phyloP scores from a whole-genome alignment of 202 grass and related monocot genomes.

The Bolboschoenoplectus hybrid region DNA sequence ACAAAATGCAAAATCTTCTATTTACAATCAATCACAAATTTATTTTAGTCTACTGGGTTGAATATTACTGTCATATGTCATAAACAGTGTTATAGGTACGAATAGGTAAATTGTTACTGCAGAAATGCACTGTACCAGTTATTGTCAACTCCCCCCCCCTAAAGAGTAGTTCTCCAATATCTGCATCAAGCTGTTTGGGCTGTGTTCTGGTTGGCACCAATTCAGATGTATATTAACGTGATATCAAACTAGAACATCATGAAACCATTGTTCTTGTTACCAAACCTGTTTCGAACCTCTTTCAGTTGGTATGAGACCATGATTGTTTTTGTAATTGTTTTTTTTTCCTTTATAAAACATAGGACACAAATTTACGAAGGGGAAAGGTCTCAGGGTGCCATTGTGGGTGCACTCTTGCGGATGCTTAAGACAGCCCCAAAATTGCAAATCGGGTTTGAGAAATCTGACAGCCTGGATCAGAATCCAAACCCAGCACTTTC shows the following conservation, averaged over 20 bases:
- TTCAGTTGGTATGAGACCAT: constrained; percentile 1
- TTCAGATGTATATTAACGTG: neutral
- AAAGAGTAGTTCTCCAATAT: neutral
- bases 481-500: constrained; percentile 41
- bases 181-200: neutral
- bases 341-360: constrained; percentile 13
- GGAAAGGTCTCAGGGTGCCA: constrained; percentile 56
- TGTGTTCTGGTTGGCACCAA: neutral
- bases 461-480: constrained; percentile 43
- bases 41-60: neutral
- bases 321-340: neutral
- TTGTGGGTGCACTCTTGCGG: constrained; percentile 59
- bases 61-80: neutral
- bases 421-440: constrained; percentile 61
- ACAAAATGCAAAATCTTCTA: neutral
- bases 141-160: neutral
- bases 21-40: neutral
- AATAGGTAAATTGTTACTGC: neutral
- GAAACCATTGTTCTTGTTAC: neutral
- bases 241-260: no score
- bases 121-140: constrained; percentile 18
- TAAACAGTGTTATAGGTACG: neutral
- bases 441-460: constrained; percentile 56
- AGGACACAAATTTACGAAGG: constrained; percentile 12
- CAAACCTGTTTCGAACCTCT: neutral